phyloP scores from a whole-genome alignment of 345 rosid species.

The Brassica napus region DNA sequence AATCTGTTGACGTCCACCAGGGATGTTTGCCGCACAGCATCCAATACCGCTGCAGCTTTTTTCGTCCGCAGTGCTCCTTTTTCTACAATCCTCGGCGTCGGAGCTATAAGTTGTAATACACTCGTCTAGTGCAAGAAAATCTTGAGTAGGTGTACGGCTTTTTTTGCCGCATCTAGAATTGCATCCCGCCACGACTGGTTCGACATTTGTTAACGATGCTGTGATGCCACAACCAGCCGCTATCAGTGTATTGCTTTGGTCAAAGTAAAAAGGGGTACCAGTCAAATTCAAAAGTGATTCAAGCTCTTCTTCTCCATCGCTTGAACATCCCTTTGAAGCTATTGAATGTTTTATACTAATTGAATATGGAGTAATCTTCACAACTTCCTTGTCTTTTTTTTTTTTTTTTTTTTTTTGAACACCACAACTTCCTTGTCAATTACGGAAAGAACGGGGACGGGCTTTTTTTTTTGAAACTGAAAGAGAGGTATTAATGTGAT shows the following conservation, averaged over 20 bases:
- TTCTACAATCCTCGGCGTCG: background rate
- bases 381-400: too few relatives aligned
- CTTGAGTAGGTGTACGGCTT: background rate
- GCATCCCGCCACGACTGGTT: slow-evolving; percentile 35
- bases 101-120: background rate
- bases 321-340: slow-evolving; percentile 22
- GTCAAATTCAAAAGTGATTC: slow-evolving; percentile 19
- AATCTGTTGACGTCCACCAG: background rate
- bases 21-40: background rate
- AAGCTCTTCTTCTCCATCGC: background rate
- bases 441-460: background rate
- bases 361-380: slow-evolving; percentile 1
- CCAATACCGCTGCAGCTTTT: background rate
- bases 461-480: background rate
- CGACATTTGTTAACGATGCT: background rate
- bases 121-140: background rate
- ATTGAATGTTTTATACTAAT: background rate
- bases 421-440: background rate
- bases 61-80: background rate
- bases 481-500: background rate
- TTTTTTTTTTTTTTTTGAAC: background rate
- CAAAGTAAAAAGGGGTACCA: slow-evolving; percentile 18
- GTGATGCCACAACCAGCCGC: slow-evolving; percentile 44
- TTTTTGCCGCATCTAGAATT: slow-evolving; percentile 32
- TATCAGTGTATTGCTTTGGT: slow-evolving; percentile 21